Percentiles rank a stretch among this genome's conserved stretches.
Conservation (phyloP, 2,329 filamentous ascomycete genomes). For the Xylaria arbuscula region DNA sequence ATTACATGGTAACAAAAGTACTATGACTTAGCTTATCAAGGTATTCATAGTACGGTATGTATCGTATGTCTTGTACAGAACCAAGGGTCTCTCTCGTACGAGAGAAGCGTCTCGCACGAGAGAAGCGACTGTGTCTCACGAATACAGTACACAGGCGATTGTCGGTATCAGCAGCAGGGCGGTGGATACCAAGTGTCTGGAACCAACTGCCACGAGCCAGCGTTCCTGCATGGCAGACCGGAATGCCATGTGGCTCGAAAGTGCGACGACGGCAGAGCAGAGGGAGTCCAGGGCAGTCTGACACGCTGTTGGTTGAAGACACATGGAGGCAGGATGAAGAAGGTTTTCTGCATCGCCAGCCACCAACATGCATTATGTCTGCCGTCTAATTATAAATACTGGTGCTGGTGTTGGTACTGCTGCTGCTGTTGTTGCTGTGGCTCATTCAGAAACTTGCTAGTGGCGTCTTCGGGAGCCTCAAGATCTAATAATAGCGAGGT, state of each 20-base stretch:
- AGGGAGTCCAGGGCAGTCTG: conserved; percentile 16
- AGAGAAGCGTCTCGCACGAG: neutral
- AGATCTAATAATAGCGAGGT: conserved; percentile 35
- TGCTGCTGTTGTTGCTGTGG: conserved; percentile 4
- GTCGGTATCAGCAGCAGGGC: conserved; percentile 14
- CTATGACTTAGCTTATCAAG: neutral
- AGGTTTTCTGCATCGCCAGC: conserved; percentile 7
- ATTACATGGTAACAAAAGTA: neutral
- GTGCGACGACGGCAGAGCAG: conserved; percentile 29
- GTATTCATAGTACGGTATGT: neutral
- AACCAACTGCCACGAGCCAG: conserved; percentile 17
- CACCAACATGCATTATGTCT: conserved; percentile 5
- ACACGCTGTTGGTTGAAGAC: neutral
- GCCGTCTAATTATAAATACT: conserved; percentile 28
- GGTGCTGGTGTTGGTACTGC: conserved; percentile 1
- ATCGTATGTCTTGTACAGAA: neutral
- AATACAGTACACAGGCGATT: neutral
- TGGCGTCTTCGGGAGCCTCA: conserved; percentile 26
- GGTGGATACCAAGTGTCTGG: conserved; percentile 26
- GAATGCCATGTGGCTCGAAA: conserved; percentile 38
- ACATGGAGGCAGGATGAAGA: neutral
- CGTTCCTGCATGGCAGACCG: conserved; percentile 37
- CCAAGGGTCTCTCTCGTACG: neutral
- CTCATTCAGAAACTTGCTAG: conserved; percentile 14
- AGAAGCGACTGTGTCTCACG: neutral